phyloP scores from a whole-genome alignment of 305 asterid genomes.

The Solanum hybrid region DNA sequence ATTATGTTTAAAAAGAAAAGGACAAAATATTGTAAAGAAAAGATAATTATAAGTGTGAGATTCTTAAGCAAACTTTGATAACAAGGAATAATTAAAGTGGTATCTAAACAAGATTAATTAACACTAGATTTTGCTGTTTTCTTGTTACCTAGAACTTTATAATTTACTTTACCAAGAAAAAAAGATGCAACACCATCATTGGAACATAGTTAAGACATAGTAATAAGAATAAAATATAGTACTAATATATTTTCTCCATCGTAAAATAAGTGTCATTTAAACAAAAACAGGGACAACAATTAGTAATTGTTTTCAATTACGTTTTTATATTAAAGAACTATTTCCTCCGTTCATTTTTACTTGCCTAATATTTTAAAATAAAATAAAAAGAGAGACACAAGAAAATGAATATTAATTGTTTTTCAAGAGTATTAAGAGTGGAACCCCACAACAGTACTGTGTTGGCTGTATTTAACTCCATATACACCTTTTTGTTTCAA shows the following conservation, averaged over 20 bases:
- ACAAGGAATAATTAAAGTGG: not conserved
- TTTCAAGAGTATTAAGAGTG: not conserved
- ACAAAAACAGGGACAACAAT: fast-evolving
- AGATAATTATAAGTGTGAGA: not conserved
- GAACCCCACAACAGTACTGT: not conserved
- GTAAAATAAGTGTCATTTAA: not conserved
- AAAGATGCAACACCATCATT: conserved; percentile 8
- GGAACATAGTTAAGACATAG: not conserved
- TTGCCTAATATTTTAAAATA: not conserved
- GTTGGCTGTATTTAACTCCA: not conserved
- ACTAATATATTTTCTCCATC: not conserved
- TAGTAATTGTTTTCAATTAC: not conserved
- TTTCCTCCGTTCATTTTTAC: not conserved
- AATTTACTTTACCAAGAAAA: conserved; percentile 18
- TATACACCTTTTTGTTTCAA: not conserved
- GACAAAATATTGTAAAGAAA: conserved; percentile 1
- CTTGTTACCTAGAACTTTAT: not conserved
- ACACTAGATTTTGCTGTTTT: not conserved
- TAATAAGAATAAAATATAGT: not conserved
- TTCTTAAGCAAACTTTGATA: not conserved
- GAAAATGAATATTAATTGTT: not conserved
- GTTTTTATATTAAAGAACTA: not conserved
- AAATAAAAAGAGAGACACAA: not conserved
- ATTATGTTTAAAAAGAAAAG: not conserved
- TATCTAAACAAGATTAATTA: not conserved